phyloP scores from a whole-genome alignment of 305 asterid genomes.

The Solanum chacoense region DNA sequence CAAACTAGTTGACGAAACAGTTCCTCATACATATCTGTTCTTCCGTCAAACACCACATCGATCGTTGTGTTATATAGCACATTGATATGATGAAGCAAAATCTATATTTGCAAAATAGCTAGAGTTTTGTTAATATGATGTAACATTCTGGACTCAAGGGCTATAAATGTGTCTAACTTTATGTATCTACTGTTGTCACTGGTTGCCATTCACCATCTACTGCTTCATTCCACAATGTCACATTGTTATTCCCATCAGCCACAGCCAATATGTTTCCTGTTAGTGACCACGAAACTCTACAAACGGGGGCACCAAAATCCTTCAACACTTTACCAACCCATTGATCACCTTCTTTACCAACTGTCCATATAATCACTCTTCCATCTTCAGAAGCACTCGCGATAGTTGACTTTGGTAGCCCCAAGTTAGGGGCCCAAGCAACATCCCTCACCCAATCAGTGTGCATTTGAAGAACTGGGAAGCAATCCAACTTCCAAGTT shows the following conservation, averaged over 20 bases:
- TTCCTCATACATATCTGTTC: not conserved
- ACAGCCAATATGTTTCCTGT: conserved; percentile 73
- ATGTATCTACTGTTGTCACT: conserved; percentile 41
- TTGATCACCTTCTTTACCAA: conserved; percentile 47
- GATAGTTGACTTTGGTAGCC: conserved; percentile 65
- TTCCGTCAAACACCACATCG: not conserved
- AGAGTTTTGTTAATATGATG: not conserved
- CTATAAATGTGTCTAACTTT: not conserved
- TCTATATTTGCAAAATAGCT: not conserved
- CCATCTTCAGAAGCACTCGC: conserved; percentile 79
- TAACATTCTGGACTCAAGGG: not conserved
- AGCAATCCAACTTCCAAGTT: conserved; percentile 62
- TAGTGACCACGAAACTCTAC: conserved; percentile 77
- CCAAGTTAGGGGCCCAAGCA: conserved; percentile 69
- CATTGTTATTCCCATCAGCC: conserved; percentile 50
- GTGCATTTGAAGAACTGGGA: conserved; percentile 58
- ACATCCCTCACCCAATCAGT: conserved; percentile 72
- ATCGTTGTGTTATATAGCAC: not conserved
- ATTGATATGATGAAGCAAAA: not conserved
- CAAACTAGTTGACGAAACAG: not conserved
- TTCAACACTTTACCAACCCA: conserved; percentile 60
- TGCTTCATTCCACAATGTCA: conserved; percentile 71
- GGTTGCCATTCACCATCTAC: conserved; percentile 70
- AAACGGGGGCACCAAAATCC: conserved; percentile 56
- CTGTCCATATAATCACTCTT: conserved; percentile 49